Evolutionary conservation across 2,329 filamentous ascomycete genomes (phyloP), one percentile per base, ranked within the genome.

Genomic region (Parastagonospora nodorum): DNA sequence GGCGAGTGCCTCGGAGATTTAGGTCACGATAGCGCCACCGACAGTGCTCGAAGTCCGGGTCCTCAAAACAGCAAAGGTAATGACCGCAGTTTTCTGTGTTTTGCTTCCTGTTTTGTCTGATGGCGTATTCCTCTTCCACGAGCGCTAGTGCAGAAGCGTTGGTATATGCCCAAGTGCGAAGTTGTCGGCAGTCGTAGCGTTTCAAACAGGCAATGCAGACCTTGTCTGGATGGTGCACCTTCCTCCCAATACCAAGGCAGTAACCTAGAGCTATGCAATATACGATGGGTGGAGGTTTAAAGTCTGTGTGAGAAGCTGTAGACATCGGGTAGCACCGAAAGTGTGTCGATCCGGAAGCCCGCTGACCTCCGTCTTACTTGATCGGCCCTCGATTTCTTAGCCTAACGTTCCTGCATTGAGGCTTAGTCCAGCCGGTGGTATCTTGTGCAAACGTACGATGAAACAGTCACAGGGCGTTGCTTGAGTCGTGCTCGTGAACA

Each of bases 171-270:
- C 54, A 60, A 7, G 42, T 35, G 32, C 60, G 58, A 31, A 68
- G 57, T 45, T 68, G 61, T 42, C 62, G 51, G 37, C 52, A 59
- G 32, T 69, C 63, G 56, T 66, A 53, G 50, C 62, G 48, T 40
- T 56, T 57, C 14, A 68, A 52, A 53, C 66, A 67, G 28, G 58
- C 53, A 35, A 40, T n/a, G 37, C 66, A 68, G 32, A 67, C 53
- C 19, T 53, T 48, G 42, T 60, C 50, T 29, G 60, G 44, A 32
- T 50, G 41, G 37, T 61, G 51, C 35, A 65, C 38, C 47, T 67
- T 68, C 56, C 58, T 66, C 36, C 64, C 63, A 41, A 68, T 60
- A 44, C 66, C 60, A 43, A 69, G 58, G 54, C 65, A 68, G 45
- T 47, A 51, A 16, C 50, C 37, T 45, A 47, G 51, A 40, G 54